phyloP scores from a whole-genome alignment of 352 stramenopile species.

The Globisporangium polare region DNA sequence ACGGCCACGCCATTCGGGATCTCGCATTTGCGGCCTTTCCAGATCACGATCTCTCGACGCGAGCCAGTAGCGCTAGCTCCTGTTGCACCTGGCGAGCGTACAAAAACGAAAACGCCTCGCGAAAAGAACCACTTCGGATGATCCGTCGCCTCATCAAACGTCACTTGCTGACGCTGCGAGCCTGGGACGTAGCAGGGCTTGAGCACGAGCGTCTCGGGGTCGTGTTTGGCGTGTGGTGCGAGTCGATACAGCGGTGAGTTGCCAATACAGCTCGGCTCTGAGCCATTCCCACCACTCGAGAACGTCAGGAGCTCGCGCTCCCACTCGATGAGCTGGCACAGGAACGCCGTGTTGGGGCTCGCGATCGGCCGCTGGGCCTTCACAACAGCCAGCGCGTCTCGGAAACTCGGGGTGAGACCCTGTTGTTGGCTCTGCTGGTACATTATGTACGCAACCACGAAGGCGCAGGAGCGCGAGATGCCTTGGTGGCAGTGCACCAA shows the following conservation, averaged over 20 bases:
- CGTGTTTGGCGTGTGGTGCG: constrained; percentile 41
- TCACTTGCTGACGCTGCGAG: constrained; percentile 12
- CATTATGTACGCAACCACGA: constrained; percentile 69
- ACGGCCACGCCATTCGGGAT: constrained; percentile 22
- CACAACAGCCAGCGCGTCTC: constrained; percentile 32
- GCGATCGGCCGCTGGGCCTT: constrained; percentile 45
- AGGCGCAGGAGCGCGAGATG: constrained; percentile 62
- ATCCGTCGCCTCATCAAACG: not conserved
- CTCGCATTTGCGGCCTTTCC: constrained; percentile 28
- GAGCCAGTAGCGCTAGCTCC: not conserved
- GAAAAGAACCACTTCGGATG: constrained; percentile 23
- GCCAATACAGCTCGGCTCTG: not conserved
- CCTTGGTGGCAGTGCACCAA: constrained; percentile 72
- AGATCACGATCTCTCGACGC: constrained; percentile 28
- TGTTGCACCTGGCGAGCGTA: constrained; percentile 9
- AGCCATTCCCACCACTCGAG: not conserved
- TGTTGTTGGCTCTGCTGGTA: constrained; percentile 22
- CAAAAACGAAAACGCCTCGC: constrained; percentile 43
- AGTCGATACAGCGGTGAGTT: constrained; percentile 30
- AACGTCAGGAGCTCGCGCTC: constrained; percentile 33
- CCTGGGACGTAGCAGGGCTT: constrained; percentile 35
- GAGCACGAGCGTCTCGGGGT: constrained; percentile 39
- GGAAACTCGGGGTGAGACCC: constrained; percentile 15
- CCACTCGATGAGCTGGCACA: constrained; percentile 68
- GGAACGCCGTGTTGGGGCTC: constrained; percentile 60